Conservation (phyloP, 306 rosid species). For the Prunus kanzakura region DNA sequence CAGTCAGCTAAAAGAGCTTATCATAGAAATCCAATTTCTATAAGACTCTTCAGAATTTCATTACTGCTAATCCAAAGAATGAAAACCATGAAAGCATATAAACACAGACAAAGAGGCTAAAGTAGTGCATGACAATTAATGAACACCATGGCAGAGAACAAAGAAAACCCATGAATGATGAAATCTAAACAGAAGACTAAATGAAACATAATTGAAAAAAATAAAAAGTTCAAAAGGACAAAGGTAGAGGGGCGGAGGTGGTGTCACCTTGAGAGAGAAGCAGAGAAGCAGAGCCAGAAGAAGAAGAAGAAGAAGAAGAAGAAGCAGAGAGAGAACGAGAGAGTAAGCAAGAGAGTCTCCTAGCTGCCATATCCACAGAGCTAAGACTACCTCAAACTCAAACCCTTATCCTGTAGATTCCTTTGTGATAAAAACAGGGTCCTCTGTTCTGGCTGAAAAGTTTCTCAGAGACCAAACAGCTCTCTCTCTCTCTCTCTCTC, state of each 20-base stretch:
- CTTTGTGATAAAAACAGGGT: neutral
- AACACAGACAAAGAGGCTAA: neutral
- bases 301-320: constrained; percentile 19
- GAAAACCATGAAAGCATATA: neutral
- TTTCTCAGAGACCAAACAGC: neutral
- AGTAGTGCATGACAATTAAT: neutral
- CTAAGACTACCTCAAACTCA: neutral
- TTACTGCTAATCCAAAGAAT: neutral
- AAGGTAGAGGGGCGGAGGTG: neutral
- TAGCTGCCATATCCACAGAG: constrained; percentile 63
- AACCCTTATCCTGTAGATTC: neutral
- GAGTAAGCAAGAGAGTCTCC: constrained; percentile 51
- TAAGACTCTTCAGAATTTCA: neutral
- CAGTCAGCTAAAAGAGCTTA: neutral
- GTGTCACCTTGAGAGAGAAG: constrained; percentile 52
- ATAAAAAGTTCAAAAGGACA: neutral
- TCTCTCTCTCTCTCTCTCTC: neutral
- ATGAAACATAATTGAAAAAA: neutral
- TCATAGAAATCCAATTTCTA: neutral
- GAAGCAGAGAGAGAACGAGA: constrained; percentile 50
- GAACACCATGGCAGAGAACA: neutral
- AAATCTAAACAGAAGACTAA: neutral
- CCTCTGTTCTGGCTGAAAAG: neutral
- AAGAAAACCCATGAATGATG: constrained; percentile 1
- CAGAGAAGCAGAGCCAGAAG: constrained; percentile 44